Base-by-base conservation (phyloP, 2,329 filamentous ascomycete genomes). In the Aureobasidium sp. region DNA sequence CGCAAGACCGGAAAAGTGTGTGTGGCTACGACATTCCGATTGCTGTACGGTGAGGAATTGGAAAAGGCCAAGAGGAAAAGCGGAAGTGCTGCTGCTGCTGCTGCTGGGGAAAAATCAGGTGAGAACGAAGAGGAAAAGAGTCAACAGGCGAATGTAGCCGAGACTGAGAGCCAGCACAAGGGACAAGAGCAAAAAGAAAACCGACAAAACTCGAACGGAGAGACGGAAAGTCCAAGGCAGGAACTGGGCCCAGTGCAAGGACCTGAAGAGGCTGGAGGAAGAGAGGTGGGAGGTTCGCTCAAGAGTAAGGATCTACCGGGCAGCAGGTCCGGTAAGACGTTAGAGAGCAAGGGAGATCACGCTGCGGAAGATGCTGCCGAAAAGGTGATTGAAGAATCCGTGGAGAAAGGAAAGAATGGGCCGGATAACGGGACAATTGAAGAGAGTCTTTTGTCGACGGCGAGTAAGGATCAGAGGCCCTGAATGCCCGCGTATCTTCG, bases 21-120 rank as follows among this genome's bases (percentile, higher is more conserved):
- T 25, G 68, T 75, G 40, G 71, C 71, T 19, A 69, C 75, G 11
- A 69, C 74, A 16, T 73, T 75, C 55, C 70, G 65, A n/a, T 48
- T 76, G 22, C 58, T 76, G 3, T 75, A 70, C 59, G 73, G 72
- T 2, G 60, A 71, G 41, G 64, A 73, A 54, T 58, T 75, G 30
- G 59, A 68, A 44, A 59, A 66, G 19, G 68, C 66, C 1, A 49
- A 49, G 34, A 39, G 22, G 34, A 29, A 19, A 11, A 49, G 44
- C n/a, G 32, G 32, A 5, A 35, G 7, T n/a, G n/a, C n/a, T n/a
- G n/a, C 22, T 17, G 24, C 40, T 12, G 41, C 17, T 16, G 30
- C 27, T 37, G 32, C 21, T 2, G 11, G 8, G 5, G 22, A 11
- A 27, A 21, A 37, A 27, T 25, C 19, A 37, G 44, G 30, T 49